Evolutionary conservation across 2,329 filamentous ascomycete species (phyloP).

Genomic region (Pseudopithomyces maydicus): DNA sequence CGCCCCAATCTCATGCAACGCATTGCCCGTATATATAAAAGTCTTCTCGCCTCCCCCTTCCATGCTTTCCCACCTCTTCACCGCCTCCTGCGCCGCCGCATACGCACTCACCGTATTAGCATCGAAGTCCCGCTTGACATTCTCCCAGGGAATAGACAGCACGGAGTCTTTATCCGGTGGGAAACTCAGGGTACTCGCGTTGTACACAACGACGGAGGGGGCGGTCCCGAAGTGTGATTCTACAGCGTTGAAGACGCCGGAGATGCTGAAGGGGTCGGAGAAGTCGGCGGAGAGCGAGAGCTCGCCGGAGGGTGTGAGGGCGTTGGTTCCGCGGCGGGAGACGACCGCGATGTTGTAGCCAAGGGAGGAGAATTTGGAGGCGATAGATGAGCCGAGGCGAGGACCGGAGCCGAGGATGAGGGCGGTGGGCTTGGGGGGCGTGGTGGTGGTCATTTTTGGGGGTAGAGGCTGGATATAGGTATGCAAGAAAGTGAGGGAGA

Average conservation of each 20-base stretch:
- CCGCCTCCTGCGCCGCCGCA: conserved; percentile 47
- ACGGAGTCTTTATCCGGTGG: not conserved
- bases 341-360: conserved; percentile 10
- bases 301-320: not conserved
- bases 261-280: not conserved
- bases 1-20: not conserved
- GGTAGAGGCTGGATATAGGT: too few species aligned
- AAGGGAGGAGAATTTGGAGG: not conserved
- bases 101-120: conserved; percentile 46
- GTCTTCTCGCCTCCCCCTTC: conserved; percentile 37
- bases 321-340: not conserved
- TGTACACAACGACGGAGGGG: conserved; percentile 15
- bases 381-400: conserved; percentile 6
- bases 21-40: conserved; percentile 52
- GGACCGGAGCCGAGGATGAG: conserved; percentile 7
- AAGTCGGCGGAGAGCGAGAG: conserved; percentile 3
- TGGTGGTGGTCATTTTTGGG: too few species aligned
- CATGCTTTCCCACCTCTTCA: conserved; percentile 43
- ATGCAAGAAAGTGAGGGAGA: too few species aligned
- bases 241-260: not conserved
- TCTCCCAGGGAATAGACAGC: conserved; percentile 15
- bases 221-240: not conserved
- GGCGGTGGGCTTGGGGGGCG: too few species aligned
- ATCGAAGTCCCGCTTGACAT: conserved; percentile 38
- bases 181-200: not conserved